Evolutionary conservation across 2,329 filamentous ascomycete genomes (phyloP).

Genomic region (Tolypocladium capitatum): DNA sequence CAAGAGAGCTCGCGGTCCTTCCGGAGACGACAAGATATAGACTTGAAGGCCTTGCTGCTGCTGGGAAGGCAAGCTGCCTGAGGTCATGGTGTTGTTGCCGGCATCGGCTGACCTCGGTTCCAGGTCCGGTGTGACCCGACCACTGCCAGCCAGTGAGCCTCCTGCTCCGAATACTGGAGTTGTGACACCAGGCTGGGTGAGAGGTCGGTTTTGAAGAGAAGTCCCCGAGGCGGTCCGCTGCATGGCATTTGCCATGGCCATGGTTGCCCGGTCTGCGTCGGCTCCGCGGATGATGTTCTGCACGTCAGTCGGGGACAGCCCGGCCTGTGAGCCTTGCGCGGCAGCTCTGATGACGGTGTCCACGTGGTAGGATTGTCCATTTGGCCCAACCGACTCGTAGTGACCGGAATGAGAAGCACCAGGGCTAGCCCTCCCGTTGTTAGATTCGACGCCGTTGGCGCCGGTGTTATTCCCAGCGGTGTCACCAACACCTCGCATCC

Average conservation of each 20-base stretch:
- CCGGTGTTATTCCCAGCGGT: slow-evolving; percentile 8
- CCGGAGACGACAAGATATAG: slow-evolving; percentile 47
- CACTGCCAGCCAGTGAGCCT: slow-evolving; percentile 27
- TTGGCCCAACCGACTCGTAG: slow-evolving; percentile 19
- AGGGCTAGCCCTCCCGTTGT: slow-evolving; percentile 11
- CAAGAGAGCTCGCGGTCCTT: slow-evolving; percentile 44
- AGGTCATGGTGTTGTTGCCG: slow-evolving; percentile 14
- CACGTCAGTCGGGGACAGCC: slow-evolving; percentile 28
- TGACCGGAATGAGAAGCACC: slow-evolving; percentile 15
- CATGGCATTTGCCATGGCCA: slow-evolving; percentile 36
- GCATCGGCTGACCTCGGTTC: slow-evolving; percentile 18
- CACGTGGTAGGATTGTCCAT: slow-evolving; percentile 21
- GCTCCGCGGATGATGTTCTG: slow-evolving; percentile 32
- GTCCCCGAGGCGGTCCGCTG: slow-evolving; percentile 35
- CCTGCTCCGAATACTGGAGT: slow-evolving; percentile 23
- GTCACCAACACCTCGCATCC: slow-evolving; percentile 27
- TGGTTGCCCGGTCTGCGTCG: slow-evolving; percentile 31
- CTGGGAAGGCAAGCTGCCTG: slow-evolving; percentile 8
- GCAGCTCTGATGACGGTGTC: slow-evolving; percentile 18
- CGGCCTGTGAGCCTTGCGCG: slow-evolving; percentile 9
- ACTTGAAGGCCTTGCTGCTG: slow-evolving; percentile 31
- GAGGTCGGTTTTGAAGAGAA: slow-evolving; percentile 23
- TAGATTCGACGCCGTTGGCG: slow-evolving; percentile 10
- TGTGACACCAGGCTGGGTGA: slow-evolving; percentile 27
- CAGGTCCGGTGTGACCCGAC: slow-evolving; percentile 34